Conservation (phyloP, 352 stramenopile species). For the Pythium periplocum region DNA sequence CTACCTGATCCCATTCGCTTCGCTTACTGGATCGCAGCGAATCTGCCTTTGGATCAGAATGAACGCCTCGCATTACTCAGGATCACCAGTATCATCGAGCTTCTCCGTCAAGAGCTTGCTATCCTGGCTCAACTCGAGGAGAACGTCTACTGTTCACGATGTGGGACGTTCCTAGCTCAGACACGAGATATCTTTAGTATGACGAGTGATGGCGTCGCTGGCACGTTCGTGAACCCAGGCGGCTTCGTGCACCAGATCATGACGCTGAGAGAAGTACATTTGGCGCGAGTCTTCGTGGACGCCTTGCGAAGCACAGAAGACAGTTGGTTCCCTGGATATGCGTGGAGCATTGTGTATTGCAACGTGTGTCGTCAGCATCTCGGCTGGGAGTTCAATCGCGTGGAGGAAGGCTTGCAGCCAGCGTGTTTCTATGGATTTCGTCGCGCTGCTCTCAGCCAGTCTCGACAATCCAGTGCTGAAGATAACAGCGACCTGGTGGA, state of each 20-base stretch:
- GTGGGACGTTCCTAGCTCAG: slow-evolving; percentile 50
- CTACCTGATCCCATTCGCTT: slow-evolving; percentile 63
- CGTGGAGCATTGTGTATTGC: slow-evolving; percentile 80
- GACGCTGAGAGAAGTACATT: slow-evolving; percentile 53
- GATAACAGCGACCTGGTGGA: too few relatives aligned
- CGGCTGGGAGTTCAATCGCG: slow-evolving; percentile 69
- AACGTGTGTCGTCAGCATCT: slow-evolving; percentile 60
- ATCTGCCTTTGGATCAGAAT: slow-evolving; percentile 54
- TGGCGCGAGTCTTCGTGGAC: slow-evolving; percentile 38
- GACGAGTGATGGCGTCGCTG: slow-evolving; percentile 43
- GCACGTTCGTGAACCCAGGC: slow-evolving; percentile 79
- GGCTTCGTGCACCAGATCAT: slow-evolving; percentile 79
- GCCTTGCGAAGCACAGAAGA: slow-evolving; percentile 45
- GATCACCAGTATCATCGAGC: slow-evolving; percentile 51
- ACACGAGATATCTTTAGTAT: slow-evolving; percentile 81
- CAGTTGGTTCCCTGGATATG: slow-evolving; percentile 77
- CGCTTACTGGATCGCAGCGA: slow-evolving; percentile 72
- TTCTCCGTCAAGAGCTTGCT: slow-evolving; percentile 51
- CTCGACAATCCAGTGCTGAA: neutral
- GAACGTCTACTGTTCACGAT: slow-evolving; percentile 61
- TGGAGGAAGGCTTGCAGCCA: slow-evolving; percentile 23
- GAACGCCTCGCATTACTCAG: slow-evolving; percentile 54
- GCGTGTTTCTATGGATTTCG: slow-evolving; percentile 65
- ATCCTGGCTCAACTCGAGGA: slow-evolving; percentile 57
- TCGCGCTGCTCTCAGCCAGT: slow-evolving; percentile 46